Evolutionary conservation across 2,329 filamentous ascomycete genomes (phyloP), one percentile per base, ranked within the genome.

Genomic region (Drechmeria coniospora): DNA sequence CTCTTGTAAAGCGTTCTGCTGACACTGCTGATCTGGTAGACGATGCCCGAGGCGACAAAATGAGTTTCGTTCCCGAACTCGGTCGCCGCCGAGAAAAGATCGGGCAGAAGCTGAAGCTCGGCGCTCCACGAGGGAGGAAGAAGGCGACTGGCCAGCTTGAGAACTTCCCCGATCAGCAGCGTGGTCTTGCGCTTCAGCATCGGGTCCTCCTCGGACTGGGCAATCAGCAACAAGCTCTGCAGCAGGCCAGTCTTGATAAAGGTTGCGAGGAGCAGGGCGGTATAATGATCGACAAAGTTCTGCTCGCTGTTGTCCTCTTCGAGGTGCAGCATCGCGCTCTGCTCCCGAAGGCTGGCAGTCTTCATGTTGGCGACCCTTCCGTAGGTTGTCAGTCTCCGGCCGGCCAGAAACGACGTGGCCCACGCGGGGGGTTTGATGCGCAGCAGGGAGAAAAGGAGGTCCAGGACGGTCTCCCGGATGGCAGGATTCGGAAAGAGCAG

Each of bases 21-120:
- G 39, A 98, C 84, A 47, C 87, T 94, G 56, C 93, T 93, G 29
- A 98, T 92, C 48, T 95, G 90, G 45, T 95, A 98, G 9, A 98
- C 82, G 12, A 92, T 92, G 6, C 83, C 77, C 6, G 83, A 86
- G 6, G 87, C 83, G 31, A 79, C 64, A 40, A 86, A 86, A 30
- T 82, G 75, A 15, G 74, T 67, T 17, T 86, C 72, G 13, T 73
- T 63, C 14, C 70, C 61, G 41, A 86, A 82, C 19, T 74, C 67
- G 2, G 80, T 67, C 4, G 86, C 83, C 1, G 76, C 73, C 6
- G 76, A 65, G 43, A 98, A 79, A 2, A 95, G 63, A 35, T 87
- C 78, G 1, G 90, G 90, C 12, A 98, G 67, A 5, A 93, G 68
- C 45, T 98, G 90, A 15, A 98, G 60, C 26, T 83, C 69, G 27